These are phyloP conservation scores for Penicillium rolfsii DNA, from an alignment of 2,329 filamentous ascomycete species.

Conservation along the genomic window DNA sequence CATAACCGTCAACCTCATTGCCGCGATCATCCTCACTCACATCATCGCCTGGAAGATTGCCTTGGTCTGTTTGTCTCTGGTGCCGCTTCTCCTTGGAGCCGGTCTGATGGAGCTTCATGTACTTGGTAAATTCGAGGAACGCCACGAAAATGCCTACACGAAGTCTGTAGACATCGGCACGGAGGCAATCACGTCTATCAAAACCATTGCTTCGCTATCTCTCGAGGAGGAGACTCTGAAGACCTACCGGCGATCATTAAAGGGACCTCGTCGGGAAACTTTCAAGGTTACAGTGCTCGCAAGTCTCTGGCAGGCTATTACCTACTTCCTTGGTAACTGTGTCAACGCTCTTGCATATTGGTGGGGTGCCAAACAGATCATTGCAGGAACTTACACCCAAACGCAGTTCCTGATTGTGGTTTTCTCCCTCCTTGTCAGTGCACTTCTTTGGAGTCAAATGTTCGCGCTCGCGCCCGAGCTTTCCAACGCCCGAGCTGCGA, in stretches of 20 bases:
- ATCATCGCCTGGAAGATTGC: slow-evolving; percentile 77
- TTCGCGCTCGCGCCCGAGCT: slow-evolving; percentile 76
- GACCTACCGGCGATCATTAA: slow-evolving; percentile 51
- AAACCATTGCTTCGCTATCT: slow-evolving; percentile 56
- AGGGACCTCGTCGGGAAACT: slow-evolving; percentile 54
- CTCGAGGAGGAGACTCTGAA: slow-evolving; percentile 55
- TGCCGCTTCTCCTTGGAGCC: slow-evolving; percentile 69
- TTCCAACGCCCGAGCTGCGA: slow-evolving; percentile 66
- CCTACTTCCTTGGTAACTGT: slow-evolving; percentile 59
- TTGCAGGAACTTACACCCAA: slow-evolving; percentile 65
- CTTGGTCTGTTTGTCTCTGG: slow-evolving; percentile 68
- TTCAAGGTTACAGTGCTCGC: slow-evolving; percentile 53
- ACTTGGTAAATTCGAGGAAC: slow-evolving; percentile 62
- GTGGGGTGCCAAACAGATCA: slow-evolving; percentile 75
- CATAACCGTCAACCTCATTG: slow-evolving; percentile 68
- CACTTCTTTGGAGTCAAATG: slow-evolving; percentile 73
- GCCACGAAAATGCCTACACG: slow-evolving; percentile 55
- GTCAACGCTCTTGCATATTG: slow-evolving; percentile 78
- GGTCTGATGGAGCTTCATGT: slow-evolving; percentile 70
- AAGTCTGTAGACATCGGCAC: slow-evolving; percentile 56
- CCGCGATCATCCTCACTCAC: slow-evolving; percentile 69
- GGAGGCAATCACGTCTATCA: slow-evolving; percentile 57
- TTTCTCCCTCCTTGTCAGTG: slow-evolving; percentile 70
- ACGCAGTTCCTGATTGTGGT: slow-evolving; percentile 76
- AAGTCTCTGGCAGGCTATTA: slow-evolving; percentile 51